Evolutionary conservation across 371 early-diverging fungal species (phyloP).

Genomic region (Mucor plumbeus): DNA sequence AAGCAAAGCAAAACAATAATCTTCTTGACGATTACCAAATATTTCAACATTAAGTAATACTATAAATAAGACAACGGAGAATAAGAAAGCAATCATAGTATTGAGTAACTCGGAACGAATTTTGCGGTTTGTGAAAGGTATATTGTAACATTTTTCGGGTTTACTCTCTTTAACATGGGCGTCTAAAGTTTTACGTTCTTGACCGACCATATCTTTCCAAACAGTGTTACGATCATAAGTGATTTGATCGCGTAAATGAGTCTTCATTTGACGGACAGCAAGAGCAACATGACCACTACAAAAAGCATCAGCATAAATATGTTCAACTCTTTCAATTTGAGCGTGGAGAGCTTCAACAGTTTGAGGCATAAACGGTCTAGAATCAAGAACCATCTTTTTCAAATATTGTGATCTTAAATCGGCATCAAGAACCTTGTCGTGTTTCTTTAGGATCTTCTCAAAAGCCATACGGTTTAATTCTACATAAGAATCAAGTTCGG

Average conservation of each 20-base stretch:
- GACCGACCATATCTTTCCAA: slow-evolving; percentile 82
- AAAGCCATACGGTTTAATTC: slow-evolving; percentile 94
- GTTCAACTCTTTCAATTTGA: slow-evolving; percentile 61
- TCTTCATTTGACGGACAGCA: slow-evolving; percentile 70
- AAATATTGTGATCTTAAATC: slow-evolving; percentile 57
- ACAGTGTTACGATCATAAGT: slow-evolving; percentile 82
- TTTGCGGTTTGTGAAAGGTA: slow-evolving; percentile 41
- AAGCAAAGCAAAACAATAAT: slow-evolving; percentile 68
- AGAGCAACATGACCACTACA: slow-evolving; percentile 55
- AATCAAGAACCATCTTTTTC: slow-evolving; percentile 60
- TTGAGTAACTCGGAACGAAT: slow-evolving; percentile 36
- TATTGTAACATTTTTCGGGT: slow-evolving; percentile 37
- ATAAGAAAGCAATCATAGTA: slow-evolving; percentile 34
- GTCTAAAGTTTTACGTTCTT: slow-evolving; percentile 66
- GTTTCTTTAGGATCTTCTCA: slow-evolving; percentile 96
- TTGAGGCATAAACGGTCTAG: slow-evolving; percentile 64
- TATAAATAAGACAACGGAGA: slow-evolving; percentile 61
- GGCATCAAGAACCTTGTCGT: slow-evolving; percentile 85
- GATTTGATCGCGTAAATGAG: slow-evolving; percentile 72
- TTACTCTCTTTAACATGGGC: slow-evolving; percentile 59
- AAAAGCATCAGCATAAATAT: slow-evolving; percentile 70
- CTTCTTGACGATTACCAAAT: slow-evolving; percentile 66
- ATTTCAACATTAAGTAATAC: slow-evolving; percentile 55
- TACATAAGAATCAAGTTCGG: slow-evolving; percentile 87
- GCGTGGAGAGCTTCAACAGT: slow-evolving; percentile 52